Base-by-base conservation (phyloP, 83 land plant species). In the Thuja plicata region DNA sequence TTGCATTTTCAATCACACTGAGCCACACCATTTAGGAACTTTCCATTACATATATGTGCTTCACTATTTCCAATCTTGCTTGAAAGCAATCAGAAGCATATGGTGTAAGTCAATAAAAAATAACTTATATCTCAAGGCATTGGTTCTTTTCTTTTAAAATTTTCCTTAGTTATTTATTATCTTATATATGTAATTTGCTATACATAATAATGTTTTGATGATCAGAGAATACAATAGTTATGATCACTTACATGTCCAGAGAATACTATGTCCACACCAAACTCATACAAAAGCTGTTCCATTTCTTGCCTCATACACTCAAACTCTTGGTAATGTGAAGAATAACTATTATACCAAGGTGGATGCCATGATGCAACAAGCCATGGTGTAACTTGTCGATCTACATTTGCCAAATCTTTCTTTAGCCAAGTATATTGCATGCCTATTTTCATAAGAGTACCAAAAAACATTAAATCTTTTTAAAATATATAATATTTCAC, bases 231-330 rank as follows among this genome's bases (percentile, higher is more conserved):
- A 57, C n/a, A 15, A 57, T 57, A 60, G 73, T 41, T 57, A 54
- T 86, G 87, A 60, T 80, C 30, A 89, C 96, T 91, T 94, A 97
- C 99, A 93, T 97, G 99, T 79, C 99, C 99, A 87, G 93, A 91
- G 85, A 97, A 97, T 79, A 96, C 95, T 12, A 96, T 82, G 86
- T 97, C 99, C 71, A 97, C 98, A 5, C 96, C 92, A 88, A 94
- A 86, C 27, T 92, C 77, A 80, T 95, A 97, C 19, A 97, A 93
- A 50, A 97, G 89, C 41, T 91, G 95, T 92, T 97, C 99, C 97
- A 97, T 97, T 86, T 90, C 94, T 55, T 90, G 91, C 80, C 95
- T 91, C 99, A 97, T 97, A 91, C 99, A 97, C 81, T 97, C 99
- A 46, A 91, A 93, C 87, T 97, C 99, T 81, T 94, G 93, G 84